These are phyloP conservation scores for Omphalea diandra DNA, from an alignment of 441 rosid genomes.

Conservation along the genomic window DNA sequence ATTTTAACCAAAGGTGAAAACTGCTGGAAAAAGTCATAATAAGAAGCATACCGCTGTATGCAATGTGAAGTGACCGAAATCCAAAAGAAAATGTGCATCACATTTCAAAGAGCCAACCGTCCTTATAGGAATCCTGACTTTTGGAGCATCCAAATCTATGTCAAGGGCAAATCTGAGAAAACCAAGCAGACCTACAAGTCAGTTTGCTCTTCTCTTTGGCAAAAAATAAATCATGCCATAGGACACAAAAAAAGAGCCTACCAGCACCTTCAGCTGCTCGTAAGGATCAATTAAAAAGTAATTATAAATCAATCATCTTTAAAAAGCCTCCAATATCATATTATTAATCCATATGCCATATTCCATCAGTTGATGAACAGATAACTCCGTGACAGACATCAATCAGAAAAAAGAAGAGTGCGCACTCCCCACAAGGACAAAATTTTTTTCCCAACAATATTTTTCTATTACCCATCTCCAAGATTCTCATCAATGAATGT, in stretches of 20 bases:
- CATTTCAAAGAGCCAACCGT: slow-evolving; percentile 56
- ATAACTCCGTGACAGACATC: neutral
- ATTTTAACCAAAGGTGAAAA: slow-evolving; percentile 29
- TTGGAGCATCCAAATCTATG: slow-evolving; percentile 99
- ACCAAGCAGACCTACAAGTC: slow-evolving; percentile 26
- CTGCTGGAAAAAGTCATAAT: slow-evolving; percentile 22
- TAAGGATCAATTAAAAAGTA: neutral
- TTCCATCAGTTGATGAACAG: neutral
- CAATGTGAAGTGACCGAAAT: slow-evolving; percentile 95
- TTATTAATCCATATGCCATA: neutral
- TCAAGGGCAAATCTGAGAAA: slow-evolving; percentile 92
- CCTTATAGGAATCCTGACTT: slow-evolving; percentile 90
- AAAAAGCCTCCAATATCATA: neutral
- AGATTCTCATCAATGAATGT: neutral
- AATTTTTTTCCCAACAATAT: neutral
- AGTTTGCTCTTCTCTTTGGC: neutral
- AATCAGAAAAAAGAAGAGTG: neutral
- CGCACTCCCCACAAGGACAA: neutral
- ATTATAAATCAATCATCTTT: neutral
- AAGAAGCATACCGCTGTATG: slow-evolving; percentile 67
- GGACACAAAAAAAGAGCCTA: neutral
- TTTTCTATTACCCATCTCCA: slow-evolving; percentile 4
- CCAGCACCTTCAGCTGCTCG: neutral
- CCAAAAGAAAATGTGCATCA: slow-evolving; percentile 86
- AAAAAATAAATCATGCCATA: neutral